Conservation (phyloP, 805 yeast species). For the Candida takata region DNA sequence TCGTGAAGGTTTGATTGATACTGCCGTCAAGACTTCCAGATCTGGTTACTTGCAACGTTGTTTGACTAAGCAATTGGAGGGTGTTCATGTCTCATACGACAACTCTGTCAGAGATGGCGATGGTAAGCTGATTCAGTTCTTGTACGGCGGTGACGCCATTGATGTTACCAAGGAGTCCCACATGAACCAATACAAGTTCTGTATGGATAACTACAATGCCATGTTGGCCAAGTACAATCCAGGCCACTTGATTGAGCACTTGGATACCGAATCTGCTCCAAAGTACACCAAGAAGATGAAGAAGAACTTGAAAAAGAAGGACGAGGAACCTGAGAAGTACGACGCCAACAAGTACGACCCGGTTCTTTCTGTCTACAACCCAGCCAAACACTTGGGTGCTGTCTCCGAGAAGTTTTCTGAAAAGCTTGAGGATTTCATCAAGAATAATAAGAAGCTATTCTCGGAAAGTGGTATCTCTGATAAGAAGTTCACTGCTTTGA, state of each 20-base stretch:
- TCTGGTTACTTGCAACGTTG: constrained; percentile 98
- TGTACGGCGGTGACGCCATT: constrained; percentile 96
- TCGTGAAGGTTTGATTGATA: constrained; percentile 98
- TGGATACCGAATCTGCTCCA: constrained; percentile 80
- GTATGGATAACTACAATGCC: constrained; percentile 84
- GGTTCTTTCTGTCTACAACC: constrained; percentile 75
- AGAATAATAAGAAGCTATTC: constrained; percentile 47
- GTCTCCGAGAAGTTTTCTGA: constrained; percentile 87
- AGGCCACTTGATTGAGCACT: constrained; percentile 56
- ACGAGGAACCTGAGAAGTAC: constrained; percentile 54
- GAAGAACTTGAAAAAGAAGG: constrained; percentile 63
- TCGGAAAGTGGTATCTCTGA: constrained; percentile 47
- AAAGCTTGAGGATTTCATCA: constrained; percentile 66
- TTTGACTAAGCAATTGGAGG: constrained; percentile 95
- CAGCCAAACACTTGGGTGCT: constrained; percentile 85
- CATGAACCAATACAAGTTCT: constrained; percentile 88
- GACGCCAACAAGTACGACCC: constrained; percentile 79
- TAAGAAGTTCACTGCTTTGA: constrained; percentile 87
- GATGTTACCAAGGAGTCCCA: constrained; percentile 94
- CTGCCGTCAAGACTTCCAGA: constrained; percentile 97
- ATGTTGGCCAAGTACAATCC: constrained; percentile 83
- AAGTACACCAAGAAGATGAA: constrained; percentile 74
- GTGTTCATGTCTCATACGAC: constrained; percentile 91
- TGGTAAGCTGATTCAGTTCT: constrained; percentile 87
- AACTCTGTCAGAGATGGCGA: constrained; percentile 94